Percentiles rank a stretch among this genome's conserved stretches.
phyloP scores from a whole-genome alignment of 257 asterid species.

The Eucommia ulmoides region DNA sequence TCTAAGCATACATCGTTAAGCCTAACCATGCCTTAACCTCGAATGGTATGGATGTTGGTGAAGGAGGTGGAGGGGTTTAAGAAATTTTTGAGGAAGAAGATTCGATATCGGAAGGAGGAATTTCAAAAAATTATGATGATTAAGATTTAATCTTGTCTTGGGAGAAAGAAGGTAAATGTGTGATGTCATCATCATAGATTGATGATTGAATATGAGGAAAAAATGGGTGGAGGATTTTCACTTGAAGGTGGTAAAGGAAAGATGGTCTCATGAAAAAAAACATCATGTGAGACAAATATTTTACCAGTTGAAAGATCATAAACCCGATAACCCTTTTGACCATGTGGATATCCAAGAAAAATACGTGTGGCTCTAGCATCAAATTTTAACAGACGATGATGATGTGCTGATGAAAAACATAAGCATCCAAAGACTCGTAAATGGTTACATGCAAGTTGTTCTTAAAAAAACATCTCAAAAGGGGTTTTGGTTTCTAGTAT shows the following conservation, averaged over 20 bases:
- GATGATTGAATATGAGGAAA: background rate
- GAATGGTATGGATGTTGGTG: too few relatives aligned
- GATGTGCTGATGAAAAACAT: conserved; percentile 1
- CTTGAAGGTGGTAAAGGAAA: background rate
- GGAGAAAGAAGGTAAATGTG: too few relatives aligned
- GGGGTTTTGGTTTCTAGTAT: background rate
- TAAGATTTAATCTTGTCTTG: too few relatives aligned
- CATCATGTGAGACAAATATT: conserved; percentile 3
- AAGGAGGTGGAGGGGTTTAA: too few relatives aligned
- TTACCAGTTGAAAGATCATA: background rate
- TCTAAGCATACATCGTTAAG: too few relatives aligned
- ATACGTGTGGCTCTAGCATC: background rate
- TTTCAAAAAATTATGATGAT: too few relatives aligned
- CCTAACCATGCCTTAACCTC: too few relatives aligned
- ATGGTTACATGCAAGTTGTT: conserved; percentile 1
- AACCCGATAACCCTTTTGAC: background rate
- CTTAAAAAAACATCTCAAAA: background rate
- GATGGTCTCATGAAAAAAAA: background rate
- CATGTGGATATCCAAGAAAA: conserved; percentile 3
- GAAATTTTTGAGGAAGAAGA: too few relatives aligned
- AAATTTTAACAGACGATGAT: background rate
- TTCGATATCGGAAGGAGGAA: too few relatives aligned
- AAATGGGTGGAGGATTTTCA: background rate
- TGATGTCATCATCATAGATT: background rate
- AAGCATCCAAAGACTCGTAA: conserved; percentile 1